Base-by-base conservation (phyloP, 2,329 filamentous ascomycete genomes). In the Ascochyta clinopodiicola region DNA sequence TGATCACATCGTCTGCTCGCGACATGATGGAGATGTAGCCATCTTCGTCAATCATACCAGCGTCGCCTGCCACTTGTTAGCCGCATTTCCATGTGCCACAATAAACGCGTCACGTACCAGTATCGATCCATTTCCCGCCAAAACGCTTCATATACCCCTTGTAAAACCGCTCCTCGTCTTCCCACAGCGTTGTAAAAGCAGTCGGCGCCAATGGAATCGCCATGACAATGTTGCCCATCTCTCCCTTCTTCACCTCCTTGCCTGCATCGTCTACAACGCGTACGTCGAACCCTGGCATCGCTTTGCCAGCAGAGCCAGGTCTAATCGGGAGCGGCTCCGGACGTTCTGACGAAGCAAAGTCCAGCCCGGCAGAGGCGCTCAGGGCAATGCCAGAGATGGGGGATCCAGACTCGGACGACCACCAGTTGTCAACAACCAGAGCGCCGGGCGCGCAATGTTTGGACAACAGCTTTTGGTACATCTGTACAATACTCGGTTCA, bases 151-250 rank as follows among this genome's bases (percentile, higher is more conserved):
- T 77, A 67, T 97, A 98, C 1, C 92, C 86, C 60, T 85, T 88
- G 75, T 92, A 96, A 72, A 96, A 96, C 31, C 93, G 81, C 59
- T 91, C 89, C 40, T 92, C 89, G 59, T 97, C 93, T 46, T 88
- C 80, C 89, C 93, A 97, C 1, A 97, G 80, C 1, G 88, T 93
- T 0, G 91, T 88, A 68, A 97, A 92, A 0, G 88, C 92, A 0
- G 92, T 95, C 0, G 93, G 94, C 0, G 91, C 91, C 25, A 97
- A 80, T 0, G 94, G 94, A 50, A 91, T 83, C 0, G 81, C 89
- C 46, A 98, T 81, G 9, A 97, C 92, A 58, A 97, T 95, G 71
- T 97, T 97, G 0, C 93, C 94, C 90, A 96, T 96, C 21, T 79
- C 86, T 1, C 90, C 90, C 27, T 77, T 80, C n/a, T 83, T 74